Conservation (phyloP, 2,329 filamentous ascomycete species). For the Paracoccidioides lutzii region DNA sequence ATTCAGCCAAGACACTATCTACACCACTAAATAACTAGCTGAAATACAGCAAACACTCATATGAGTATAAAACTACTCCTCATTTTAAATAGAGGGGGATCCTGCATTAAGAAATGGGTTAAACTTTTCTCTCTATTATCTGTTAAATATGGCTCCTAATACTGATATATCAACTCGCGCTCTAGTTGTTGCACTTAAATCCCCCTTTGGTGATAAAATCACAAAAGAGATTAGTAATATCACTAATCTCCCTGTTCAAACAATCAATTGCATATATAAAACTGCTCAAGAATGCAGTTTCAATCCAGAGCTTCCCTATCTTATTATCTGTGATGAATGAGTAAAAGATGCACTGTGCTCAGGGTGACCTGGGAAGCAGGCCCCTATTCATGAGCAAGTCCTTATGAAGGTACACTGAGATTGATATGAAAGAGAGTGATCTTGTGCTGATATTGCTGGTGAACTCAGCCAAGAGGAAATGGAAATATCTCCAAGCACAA, state of each 20-base stretch:
- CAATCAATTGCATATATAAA: not conserved
- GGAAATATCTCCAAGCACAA: constrained; percentile 1
- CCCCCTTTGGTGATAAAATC: not conserved
- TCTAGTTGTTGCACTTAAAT: not conserved
- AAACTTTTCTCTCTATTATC: not conserved
- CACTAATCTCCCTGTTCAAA: not conserved
- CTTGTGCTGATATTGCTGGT: not conserved
- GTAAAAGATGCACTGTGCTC: constrained; percentile 5
- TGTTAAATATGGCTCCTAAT: not conserved
- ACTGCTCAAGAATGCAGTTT: constrained; percentile 4
- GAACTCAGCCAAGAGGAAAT: constrained; percentile 8
- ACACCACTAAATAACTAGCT: not conserved
- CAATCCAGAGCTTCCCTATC: constrained; percentile 1
- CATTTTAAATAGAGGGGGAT: not conserved
- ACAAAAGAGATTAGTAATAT: not conserved
- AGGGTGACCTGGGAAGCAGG: constrained; percentile 2
- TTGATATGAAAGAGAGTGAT: constrained; percentile 9
- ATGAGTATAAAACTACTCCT: not conserved
- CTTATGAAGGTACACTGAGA: constrained; percentile 3
- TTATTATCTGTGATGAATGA: constrained; percentile 7
- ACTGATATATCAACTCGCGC: not conserved
- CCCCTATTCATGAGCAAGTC: not conserved
- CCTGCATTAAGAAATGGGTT: not conserved
- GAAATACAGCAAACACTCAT: not conserved
- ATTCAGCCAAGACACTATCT: not conserved